Conservation (phyloP, 148 eudicot genomes). For the Chenopodium quinoa region DNA sequence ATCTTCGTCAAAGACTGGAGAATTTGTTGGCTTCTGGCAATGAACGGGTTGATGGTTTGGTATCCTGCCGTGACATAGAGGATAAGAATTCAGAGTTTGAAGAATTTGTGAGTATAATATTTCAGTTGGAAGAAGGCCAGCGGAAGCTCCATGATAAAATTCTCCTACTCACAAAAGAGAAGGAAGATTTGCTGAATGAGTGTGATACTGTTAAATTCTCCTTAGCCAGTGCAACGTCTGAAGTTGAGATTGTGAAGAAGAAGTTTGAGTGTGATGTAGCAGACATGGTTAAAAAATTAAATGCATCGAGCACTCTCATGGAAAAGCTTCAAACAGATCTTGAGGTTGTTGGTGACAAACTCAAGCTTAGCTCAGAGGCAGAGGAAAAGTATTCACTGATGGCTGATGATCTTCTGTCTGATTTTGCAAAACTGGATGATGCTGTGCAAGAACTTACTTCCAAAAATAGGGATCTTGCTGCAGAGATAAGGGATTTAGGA, state of each 20-base stretch:
- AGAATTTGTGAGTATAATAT: constrained; percentile 30
- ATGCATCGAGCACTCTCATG: constrained; percentile 43
- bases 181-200: constrained; percentile 46
- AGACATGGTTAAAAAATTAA: constrained; percentile 44
- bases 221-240: constrained; percentile 40
- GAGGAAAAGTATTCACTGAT: constrained; percentile 49
- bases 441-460: constrained; percentile 54
- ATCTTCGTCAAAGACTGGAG: constrained; percentile 50
- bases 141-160: constrained; percentile 32
- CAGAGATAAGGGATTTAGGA: constrained; percentile 47
- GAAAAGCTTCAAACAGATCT: constrained; percentile 58
- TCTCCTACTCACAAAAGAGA: constrained; percentile 51
- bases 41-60: constrained; percentile 25
- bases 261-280: constrained; percentile 51
- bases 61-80: constrained; percentile 18
- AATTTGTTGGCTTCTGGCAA: constrained; percentile 39
- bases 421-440: constrained; percentile 52
- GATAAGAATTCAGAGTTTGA: constrained; percentile 25
- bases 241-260: constrained; percentile 43
- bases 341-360: constrained; percentile 50
- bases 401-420: constrained; percentile 50
- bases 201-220: constrained; percentile 43
- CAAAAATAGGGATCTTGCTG: constrained; percentile 47
- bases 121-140: constrained; percentile 57
- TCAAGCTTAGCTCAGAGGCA: constrained; percentile 45